Conservation (phyloP, 345 rosid species). For the Populus simonii region DNA sequence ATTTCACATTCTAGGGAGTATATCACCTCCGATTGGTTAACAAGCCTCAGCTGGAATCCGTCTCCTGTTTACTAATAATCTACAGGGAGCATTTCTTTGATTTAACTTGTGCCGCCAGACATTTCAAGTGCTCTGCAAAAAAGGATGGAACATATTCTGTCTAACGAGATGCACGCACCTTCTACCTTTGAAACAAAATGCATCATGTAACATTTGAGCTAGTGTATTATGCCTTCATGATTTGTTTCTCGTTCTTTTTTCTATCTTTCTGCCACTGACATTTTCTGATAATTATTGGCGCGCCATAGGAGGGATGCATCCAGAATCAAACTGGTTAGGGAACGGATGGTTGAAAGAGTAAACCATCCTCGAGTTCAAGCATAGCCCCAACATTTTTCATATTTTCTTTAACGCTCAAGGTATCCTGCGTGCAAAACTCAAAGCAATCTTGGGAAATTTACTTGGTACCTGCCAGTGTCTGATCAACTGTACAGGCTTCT, state of each 20-base stretch:
- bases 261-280: neutral
- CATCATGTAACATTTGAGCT: neutral
- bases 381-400: neutral
- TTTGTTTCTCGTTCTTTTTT: neutral
- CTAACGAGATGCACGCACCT: neutral
- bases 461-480: neutral
- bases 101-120: neutral
- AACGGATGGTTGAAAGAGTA: slow-evolving; percentile 9
- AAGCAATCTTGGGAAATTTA: neutral
- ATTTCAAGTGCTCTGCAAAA: neutral
- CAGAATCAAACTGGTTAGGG: neutral
- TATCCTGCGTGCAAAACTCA: neutral
- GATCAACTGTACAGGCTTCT: neutral
- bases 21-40: neutral
- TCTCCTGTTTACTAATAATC: neutral
- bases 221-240: neutral
- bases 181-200: neutral
- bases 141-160: neutral
- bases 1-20: neutral
- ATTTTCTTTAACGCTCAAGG: neutral
- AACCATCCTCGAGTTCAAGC: neutral
- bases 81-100: neutral
- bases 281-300: neutral
- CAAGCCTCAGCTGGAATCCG: neutral
- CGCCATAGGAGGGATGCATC: slow-evolving; percentile 3